Base-by-base conservation (phyloP, 306 rosid species). In the Oemleria cerasiformis region DNA sequence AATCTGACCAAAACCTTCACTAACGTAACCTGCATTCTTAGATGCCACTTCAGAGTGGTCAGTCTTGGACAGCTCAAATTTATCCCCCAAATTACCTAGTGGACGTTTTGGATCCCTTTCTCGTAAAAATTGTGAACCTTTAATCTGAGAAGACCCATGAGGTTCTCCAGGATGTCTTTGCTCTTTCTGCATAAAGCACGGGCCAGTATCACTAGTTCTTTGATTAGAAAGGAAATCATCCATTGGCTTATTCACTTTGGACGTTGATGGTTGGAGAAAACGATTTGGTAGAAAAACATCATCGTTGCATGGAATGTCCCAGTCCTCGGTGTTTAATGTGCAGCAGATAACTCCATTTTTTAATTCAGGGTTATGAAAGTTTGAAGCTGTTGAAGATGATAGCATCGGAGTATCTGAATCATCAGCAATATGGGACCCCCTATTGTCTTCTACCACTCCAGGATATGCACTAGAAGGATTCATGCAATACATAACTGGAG, bases 281-380 rank as follows among this genome's bases (percentile, higher is more conserved):
- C 67, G 81, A 74, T 79, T 84, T 59, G 84, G 85, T 68, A 90
- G 82, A 78, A 85, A 79, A 73, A 89, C 85, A 49, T 91, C 95
- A 80, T 88, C 96, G 68, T 92, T 95, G 79, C 85, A 78, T 42
- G 99, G 97, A 78, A 95, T 75, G 56, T 88, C 97, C 55, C 83
- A 82, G 76, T 89, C 88, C 80, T 89, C 96, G 0, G 96, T 84
- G 78, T 88, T 95, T 65, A 83, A 63, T 6, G 50, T 42, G 80
- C 99, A 94, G 76, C 68, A 72, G 63, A 82, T 73, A 74, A 80
- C 72, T 82, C 87, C 90, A 23, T 78, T 79, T 50, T 34, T 63
- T 14, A 59, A 68, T 79, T 83, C 96, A 57, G 84, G 88, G 84
- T 73, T 85, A 30, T 57, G 84, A 73, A 68, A 73, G 73, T 73